These are phyloP conservation scores for Tolypocladium ophioglossoides DNA, from an alignment of 2,329 filamentous ascomycete genomes.

Conservation along the genomic window DNA sequence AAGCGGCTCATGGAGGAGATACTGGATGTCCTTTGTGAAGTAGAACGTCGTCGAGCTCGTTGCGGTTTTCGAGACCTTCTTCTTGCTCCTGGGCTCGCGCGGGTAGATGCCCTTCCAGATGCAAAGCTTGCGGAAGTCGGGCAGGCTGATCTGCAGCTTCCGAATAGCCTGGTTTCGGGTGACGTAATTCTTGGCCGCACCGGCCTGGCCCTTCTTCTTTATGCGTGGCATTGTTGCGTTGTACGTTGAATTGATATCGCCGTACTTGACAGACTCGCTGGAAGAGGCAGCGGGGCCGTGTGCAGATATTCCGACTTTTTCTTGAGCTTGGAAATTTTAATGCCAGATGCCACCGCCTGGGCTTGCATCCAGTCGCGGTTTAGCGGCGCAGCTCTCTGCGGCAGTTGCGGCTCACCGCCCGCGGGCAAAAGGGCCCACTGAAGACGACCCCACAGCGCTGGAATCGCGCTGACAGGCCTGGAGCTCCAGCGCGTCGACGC, in stretches of 20 bases:
- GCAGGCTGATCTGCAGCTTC: conserved; percentile 93
- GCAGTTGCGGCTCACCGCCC: conserved; percentile 14
- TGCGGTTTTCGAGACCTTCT: conserved; percentile 87
- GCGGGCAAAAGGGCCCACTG: not conserved
- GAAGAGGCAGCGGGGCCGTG: conserved; percentile 21
- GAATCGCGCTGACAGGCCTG: no score
- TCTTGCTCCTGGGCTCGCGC: conserved; percentile 90
- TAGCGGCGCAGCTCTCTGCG: conserved; percentile 2
- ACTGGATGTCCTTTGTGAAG: conserved; percentile 92
- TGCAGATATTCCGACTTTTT: conserved; percentile 16
- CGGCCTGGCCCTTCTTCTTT: conserved; percentile 88
- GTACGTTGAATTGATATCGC: conserved; percentile 2
- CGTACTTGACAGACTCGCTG: conserved; percentile 7
- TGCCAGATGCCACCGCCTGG: conserved; percentile 20
- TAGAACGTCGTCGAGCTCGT: conserved; percentile 89
- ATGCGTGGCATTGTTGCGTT: conserved; percentile 53
- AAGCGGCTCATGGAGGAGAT: conserved; percentile 91
- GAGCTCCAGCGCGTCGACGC: not conserved
- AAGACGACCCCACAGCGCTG: not conserved
- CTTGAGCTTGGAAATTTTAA: conserved; percentile 21
- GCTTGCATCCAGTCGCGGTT: conserved; percentile 1
- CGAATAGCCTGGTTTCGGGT: conserved; percentile 94
- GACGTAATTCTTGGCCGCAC: conserved; percentile 96
- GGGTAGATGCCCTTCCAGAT: conserved; percentile 99
- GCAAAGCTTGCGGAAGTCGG: conserved; percentile 94